phyloP scores from a whole-genome alignment of 2,329 filamentous ascomycete genomes.

The Ophiobolus disseminans region DNA sequence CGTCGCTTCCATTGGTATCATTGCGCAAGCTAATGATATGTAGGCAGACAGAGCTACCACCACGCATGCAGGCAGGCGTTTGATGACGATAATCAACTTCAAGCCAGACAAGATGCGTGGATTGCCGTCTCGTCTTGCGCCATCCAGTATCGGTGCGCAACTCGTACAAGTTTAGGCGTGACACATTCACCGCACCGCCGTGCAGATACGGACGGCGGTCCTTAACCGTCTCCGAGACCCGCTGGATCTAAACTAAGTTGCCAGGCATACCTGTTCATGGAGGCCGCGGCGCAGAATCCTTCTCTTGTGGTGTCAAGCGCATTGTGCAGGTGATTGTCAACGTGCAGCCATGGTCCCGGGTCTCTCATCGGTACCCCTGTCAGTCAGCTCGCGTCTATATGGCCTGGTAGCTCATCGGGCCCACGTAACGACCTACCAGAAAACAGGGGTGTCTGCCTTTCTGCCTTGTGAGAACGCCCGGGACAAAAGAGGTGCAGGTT shows the following conservation, averaged over 20 bases:
- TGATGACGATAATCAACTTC: conserved; percentile 23
- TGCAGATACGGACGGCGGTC: background rate
- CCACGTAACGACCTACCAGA: conserved; percentile 1
- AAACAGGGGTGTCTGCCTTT: conserved; percentile 5
- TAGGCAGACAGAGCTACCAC: conserved; percentile 9
- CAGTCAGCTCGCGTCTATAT: conserved; percentile 6
- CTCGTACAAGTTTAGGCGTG: conserved; percentile 2
- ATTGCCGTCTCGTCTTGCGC: background rate
- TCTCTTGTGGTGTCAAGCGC: background rate
- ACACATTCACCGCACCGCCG: conserved; percentile 10
- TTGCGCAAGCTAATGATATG: conserved; percentile 8
- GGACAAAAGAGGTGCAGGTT: conserved; percentile 11
- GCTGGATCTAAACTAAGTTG: background rate
- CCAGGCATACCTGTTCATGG: background rate
- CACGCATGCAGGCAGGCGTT: conserved; percentile 21
- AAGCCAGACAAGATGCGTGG: conserved; percentile 3
- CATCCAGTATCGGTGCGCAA: conserved; percentile 2
- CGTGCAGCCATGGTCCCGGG: conserved; percentile 15
- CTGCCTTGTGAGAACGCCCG: conserved; percentile 18
- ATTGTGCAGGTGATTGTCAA: background rate
- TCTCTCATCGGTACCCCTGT: conserved; percentile 4
- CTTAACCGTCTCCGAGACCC: background rate
- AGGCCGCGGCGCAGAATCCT: background rate
- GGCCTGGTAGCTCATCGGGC: conserved; percentile 4
- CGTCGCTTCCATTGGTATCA: conserved; percentile 6